Conservation (phyloP, 768 basidiomycete genomes). For the Rhodotorula kratochvilovae region DNA sequence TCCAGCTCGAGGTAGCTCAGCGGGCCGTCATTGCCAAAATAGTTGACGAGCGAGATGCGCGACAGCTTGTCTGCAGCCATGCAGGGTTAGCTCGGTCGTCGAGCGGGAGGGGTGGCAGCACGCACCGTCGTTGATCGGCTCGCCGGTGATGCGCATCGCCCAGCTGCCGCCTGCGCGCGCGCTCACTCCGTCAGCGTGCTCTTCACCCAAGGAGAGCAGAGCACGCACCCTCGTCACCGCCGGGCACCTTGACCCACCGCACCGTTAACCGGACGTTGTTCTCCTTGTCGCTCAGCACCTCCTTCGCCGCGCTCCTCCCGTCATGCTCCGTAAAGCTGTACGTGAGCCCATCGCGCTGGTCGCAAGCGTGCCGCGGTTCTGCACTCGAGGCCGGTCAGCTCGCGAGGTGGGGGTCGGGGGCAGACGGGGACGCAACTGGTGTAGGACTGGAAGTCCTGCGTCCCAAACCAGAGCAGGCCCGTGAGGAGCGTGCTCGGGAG, state of each 20-base stretch:
- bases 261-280: slow-evolving; percentile 85
- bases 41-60: slow-evolving; percentile 74
- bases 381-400: slow-evolving; percentile 4
- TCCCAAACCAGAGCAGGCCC: slow-evolving; percentile 90
- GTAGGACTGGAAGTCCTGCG: slow-evolving; percentile 70
- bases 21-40: slow-evolving; percentile 74
- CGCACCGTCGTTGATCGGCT: slow-evolving; percentile 66
- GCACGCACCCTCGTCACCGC: slow-evolving; percentile 57
- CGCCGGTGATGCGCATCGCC: slow-evolving; percentile 77
- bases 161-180: slow-evolving; percentile 59
- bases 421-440: slow-evolving; percentile 46
- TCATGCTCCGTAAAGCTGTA: slow-evolving; percentile 90
- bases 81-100: background rate
- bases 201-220: background rate
- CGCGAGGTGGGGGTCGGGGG: too few relatives aligned
- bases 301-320: slow-evolving; percentile 74
- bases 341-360: slow-evolving; percentile 73
- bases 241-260: slow-evolving; percentile 78
- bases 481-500: slow-evolving; percentile 85
- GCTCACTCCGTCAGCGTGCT: background rate
- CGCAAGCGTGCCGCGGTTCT: slow-evolving; percentile 81
- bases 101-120: background rate
- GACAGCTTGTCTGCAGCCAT: slow-evolving; percentile 51
- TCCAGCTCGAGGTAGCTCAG: slow-evolving; percentile 76
- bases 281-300: slow-evolving; percentile 69